Conservation (phyloP, 371 early-diverging fungal species). For the Haplosporangium sp. region DNA sequence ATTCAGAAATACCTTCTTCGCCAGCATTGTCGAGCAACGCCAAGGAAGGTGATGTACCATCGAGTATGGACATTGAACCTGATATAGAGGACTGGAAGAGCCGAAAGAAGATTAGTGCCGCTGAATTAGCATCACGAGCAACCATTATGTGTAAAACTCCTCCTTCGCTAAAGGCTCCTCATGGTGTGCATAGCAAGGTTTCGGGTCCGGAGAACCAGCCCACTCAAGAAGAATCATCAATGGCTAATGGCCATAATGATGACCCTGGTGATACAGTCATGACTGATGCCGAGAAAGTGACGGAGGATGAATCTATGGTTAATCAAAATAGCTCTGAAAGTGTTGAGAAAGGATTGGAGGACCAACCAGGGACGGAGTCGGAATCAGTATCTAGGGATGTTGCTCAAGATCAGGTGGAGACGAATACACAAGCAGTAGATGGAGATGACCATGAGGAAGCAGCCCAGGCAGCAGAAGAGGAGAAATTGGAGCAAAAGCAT, state of each 20-base stretch:
- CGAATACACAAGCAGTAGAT: background rate
- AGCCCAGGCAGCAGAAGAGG: background rate
- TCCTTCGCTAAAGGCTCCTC: conserved; percentile 48
- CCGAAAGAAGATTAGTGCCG: conserved; percentile 49
- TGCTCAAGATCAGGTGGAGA: background rate
- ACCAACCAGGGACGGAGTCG: background rate
- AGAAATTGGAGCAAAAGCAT: background rate
- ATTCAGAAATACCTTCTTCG: conserved; percentile 14
- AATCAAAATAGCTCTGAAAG: background rate
- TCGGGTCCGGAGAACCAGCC: conserved; percentile 22
- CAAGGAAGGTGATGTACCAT: conserved; percentile 4
- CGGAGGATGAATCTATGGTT: background rate
- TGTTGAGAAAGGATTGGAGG: background rate
- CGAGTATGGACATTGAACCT: conserved; percentile 26
- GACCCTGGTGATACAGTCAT: conserved; percentile 8
- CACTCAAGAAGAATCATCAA: conserved; percentile 2
- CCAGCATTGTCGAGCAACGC: conserved; percentile 15
- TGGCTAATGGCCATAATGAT: background rate
- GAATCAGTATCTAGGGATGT: background rate
- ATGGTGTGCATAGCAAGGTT: conserved; percentile 31
- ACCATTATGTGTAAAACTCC: conserved; percentile 46
- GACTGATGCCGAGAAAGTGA: background rate
- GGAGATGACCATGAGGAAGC: conserved; percentile 3
- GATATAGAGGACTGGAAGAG: conserved; percentile 49
- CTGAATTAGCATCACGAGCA: conserved; percentile 47